Conservation (phyloP, 495 filamentous ascomycete species). For the Annulohypoxylon moriforme region DNA sequence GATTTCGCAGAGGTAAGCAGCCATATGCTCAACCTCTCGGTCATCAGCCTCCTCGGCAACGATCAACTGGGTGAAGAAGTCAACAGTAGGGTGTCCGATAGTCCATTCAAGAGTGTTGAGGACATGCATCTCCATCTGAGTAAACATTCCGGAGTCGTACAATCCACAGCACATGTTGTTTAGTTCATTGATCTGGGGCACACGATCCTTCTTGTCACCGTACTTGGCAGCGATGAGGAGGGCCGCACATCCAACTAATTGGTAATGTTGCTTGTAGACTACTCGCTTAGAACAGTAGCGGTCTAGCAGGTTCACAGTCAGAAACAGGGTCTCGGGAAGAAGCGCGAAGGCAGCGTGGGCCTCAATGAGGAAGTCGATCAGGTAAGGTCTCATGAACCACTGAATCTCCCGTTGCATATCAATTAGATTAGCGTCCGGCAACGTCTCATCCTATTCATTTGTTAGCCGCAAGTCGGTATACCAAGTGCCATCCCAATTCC, state of each 20-base stretch:
- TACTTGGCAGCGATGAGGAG: slow-evolving; percentile 98
- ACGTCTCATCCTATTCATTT: slow-evolving; percentile 75
- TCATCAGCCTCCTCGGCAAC: slow-evolving; percentile 76
- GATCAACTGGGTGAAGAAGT: slow-evolving; percentile 86
- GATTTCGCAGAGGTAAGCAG: slow-evolving; percentile 92
- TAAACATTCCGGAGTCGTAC: slow-evolving; percentile 99
- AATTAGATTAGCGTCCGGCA: slow-evolving; percentile 96
- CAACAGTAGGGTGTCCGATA: slow-evolving; percentile 94
- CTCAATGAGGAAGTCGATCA: slow-evolving; percentile 98
- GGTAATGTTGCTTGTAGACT: slow-evolving; percentile 99
- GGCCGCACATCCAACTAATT: slow-evolving; percentile 95
- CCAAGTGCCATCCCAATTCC: slow-evolving; percentile 8
- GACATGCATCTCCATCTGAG: slow-evolving; percentile 99
- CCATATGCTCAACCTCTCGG: slow-evolving; percentile 92
- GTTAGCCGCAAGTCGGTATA: slow-evolving; percentile 1
- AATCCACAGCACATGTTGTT: slow-evolving; percentile 99
- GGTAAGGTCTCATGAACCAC: slow-evolving; percentile 99
- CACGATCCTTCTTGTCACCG: slow-evolving; percentile 96
- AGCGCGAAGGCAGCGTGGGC: slow-evolving; percentile 95
- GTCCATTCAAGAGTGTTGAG: slow-evolving; percentile 97
- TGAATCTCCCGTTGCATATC: slow-evolving; percentile 99
- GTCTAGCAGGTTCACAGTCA: slow-evolving; percentile 96
- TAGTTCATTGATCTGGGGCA: slow-evolving; percentile 93
- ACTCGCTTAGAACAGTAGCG: slow-evolving; percentile 97
- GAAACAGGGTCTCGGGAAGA: slow-evolving; percentile 91